Base-by-base conservation (phyloP, 176 grass and related monocot genomes). In the Triticum timopheevii region DNA sequence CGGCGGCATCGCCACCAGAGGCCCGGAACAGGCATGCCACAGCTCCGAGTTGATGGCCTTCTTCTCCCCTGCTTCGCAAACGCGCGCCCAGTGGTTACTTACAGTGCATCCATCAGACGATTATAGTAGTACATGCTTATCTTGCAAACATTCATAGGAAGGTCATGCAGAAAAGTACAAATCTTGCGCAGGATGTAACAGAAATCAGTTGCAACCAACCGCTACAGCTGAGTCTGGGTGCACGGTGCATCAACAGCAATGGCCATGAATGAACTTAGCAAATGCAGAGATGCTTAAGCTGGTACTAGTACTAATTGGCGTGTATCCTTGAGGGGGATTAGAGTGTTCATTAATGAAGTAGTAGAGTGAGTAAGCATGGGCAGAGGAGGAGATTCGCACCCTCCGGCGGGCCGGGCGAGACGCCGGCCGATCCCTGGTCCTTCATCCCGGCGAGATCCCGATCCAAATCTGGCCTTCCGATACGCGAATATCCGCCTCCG, bases 11-110 rank as follows among this genome's bases (percentile, higher is more conserved):
- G 89, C 94, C 63, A 94, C 89, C 65, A 99, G 87, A 36, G 97
- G 97, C 6, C 97, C 97, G 6, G 97, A 92, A 87, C 97, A 99
- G 63, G 97, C 97, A 65, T 99, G 97, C 97, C 97, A 99, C 50
- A 99, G 65, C 83, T 97, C 97, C 44, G 97, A 97, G 81, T 93
- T 96, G 83, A 97, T 99, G 25, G 63, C 89, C 27, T 99, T 94
- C 85, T 93, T 99, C 65, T 99, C 94, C 86, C 92, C 97, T 99
- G 88, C 17, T 84, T 80, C 44, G 66, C 86, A 82, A 63, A 90
- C 8, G 23, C 1, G 61, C 2, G 19, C 10, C 1, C 28, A 16
- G 65, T 85, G 61, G 69, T 30, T 63, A 54, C 5, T 30, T 63
- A 42, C 22, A 24, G 4, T 52, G 85, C 35, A 61, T 49, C 27